phyloP scores from a whole-genome alignment of 257 asterid species.

The Coffea canephora region DNA sequence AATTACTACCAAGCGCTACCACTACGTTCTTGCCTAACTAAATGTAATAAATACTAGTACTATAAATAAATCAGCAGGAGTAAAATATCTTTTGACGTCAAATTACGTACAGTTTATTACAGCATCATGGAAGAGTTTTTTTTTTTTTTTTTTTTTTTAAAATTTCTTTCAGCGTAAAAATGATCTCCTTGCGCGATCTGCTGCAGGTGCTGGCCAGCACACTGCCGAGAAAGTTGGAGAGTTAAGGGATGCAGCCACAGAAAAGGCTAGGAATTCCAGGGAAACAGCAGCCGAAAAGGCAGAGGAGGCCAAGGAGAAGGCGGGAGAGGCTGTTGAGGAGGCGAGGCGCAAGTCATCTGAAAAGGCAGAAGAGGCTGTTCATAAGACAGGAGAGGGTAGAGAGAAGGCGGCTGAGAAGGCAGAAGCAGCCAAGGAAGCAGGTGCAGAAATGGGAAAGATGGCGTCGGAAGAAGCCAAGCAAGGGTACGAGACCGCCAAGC shows the following conservation, averaged over 20 bases:
- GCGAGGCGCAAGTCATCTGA: conserved; percentile 11
- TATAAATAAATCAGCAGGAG: no score
- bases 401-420: no score
- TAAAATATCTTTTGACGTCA: no score
- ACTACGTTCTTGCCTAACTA: no score
- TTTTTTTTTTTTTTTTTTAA: not conserved
- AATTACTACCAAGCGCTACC: not conserved
- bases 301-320: conserved; percentile 9
- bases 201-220: conserved; percentile 20
- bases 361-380: conserved; percentile 21
- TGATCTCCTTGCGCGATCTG: no score
- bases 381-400: not conserved
- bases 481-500: conserved; percentile 31
- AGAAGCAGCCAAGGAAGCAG: not conserved
- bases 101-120: no score
- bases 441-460: not conserved
- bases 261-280: not conserved
- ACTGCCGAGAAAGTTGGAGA: conserved; percentile 23
- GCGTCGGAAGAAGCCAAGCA: conserved; percentile 29
- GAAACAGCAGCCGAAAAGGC: conserved; percentile 3
- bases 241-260: conserved; percentile 16
- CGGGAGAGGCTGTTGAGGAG: conserved; percentile 2
- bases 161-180: no score
- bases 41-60: no score
- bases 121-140: not conserved